Evolutionary conservation across 2,329 filamentous ascomycete genomes (phyloP).

Genomic region (Clarireedia hainanense): DNA sequence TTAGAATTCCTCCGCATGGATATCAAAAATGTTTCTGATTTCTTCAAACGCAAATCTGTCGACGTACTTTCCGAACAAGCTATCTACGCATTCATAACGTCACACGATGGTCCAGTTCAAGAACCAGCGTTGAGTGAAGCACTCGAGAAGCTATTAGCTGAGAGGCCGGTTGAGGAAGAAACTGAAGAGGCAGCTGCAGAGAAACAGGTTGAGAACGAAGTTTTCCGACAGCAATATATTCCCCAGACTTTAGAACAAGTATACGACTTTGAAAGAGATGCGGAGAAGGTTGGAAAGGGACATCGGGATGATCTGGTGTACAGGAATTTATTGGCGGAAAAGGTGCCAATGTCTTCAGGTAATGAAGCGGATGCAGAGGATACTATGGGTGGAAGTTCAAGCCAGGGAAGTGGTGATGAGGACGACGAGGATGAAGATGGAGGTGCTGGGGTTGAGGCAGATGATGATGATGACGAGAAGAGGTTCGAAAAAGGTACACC

Average conservation of each 20-base stretch:
- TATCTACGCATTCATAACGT: conserved; percentile 79
- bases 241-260: conserved; percentile 93
- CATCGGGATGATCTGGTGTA: conserved; percentile 76
- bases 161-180: conserved; percentile 46
- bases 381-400: conserved; percentile 32
- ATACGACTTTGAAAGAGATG: conserved; percentile 91
- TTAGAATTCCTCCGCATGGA: conserved; percentile 96
- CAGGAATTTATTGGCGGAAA: conserved; percentile 63
- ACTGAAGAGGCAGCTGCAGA: conserved; percentile 45
- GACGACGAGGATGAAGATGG: conserved; percentile 34
- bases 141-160: conserved; percentile 60
- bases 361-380: conserved; percentile 35
- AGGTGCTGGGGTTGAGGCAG: conserved; percentile 21
- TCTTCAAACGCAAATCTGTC: conserved; percentile 81
- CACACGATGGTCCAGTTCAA: conserved; percentile 49
- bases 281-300: conserved; percentile 65
- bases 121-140: conserved; percentile 51
- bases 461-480: conserved; percentile 40
- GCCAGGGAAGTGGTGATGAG: conserved; percentile 28
- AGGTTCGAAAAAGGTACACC: conserved; percentile 60
- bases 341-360: conserved; percentile 37
- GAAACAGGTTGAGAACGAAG: conserved; percentile 75
- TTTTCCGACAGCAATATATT: conserved; percentile 94
- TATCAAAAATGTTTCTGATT: conserved; percentile 92
- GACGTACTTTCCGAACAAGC: conserved; percentile 69